Evolutionary conservation across 768 basidiomycete species (phyloP), one percentile per base, ranked within the genome.

Genomic region (Lentinula boryana): DNA sequence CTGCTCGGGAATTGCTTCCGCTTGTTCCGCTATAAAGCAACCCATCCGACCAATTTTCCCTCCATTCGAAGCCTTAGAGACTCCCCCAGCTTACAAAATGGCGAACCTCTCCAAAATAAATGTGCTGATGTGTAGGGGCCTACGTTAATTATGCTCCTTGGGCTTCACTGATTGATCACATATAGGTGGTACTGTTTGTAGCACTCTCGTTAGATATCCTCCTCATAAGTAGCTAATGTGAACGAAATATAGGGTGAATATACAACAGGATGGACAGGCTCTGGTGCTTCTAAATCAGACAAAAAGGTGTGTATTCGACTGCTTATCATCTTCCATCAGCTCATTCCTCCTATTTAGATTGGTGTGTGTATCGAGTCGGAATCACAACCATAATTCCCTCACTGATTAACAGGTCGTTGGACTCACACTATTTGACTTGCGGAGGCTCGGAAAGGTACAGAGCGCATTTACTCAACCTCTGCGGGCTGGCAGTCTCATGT

Each of bases 241-340:
- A 52, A 36, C 48, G 64, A 63, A 60, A 64, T 61, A 23, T 64
- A 78, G 85, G 91, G 91, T 46, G 92, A 95, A 77, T 96, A 96
- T 71, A 96, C 94, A 63, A 96, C 94, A 56, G 94, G 95, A 70
- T 96, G 91, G 91, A 93, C 91, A 9, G 86, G 85, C 12, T 84
- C 89, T 40, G 94, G 94, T n/a, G 92, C 91, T 46, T 95, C 93
- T 15, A 92, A 87, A 69, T 95, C 93, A 5, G 95, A 96, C 76
- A 96, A 96, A 76, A 97, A 94, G 82, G 92, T 89, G 60, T 58
- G 76, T 60, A 12, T 32, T 31, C 40, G 10, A 49, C 59, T 54
- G 8, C 53, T 58, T 50, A 41, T 53, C 43, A 48, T 48, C 41
- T 27, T n/a, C 38, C 27, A 41, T 63, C 40, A 15, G 32, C 16